phyloP scores from a whole-genome alignment of 306 rosid species.

The Malus sieversii region DNA sequence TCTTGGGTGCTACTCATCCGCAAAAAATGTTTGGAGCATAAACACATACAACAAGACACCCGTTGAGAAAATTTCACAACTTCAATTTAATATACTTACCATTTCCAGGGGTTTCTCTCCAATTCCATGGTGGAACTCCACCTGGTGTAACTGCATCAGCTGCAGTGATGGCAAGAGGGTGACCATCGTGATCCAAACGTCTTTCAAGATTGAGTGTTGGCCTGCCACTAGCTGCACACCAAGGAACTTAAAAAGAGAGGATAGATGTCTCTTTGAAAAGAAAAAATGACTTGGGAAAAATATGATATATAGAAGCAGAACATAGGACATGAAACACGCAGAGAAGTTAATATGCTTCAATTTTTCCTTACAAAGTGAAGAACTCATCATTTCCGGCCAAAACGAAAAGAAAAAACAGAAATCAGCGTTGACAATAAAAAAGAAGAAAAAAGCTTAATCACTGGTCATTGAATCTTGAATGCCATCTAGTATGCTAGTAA shows the following conservation, averaged over 20 bases:
- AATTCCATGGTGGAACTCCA: constrained; percentile 95
- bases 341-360: neutral
- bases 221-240: constrained; percentile 68
- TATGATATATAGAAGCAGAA: neutral
- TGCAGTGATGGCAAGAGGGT: constrained; percentile 87
- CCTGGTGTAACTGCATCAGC: constrained; percentile 82
- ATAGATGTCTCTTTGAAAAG: neutral
- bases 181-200: constrained; percentile 84
- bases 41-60: neutral
- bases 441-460: neutral
- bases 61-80: neutral
- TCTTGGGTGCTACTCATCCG: neutral
- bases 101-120: constrained; percentile 95
- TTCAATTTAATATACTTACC: constrained; percentile 36
- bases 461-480: neutral
- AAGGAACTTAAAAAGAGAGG: constrained; percentile 15
- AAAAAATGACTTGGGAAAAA: neutral
- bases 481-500: neutral
- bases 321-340: neutral
- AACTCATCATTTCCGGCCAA: neutral
- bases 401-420: neutral
- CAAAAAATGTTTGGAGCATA: neutral
- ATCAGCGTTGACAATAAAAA: neutral
- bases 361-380: neutral
- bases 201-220: constrained; percentile 91